Base-by-base conservation (phyloP, 2,329 filamentous ascomycete species). In the Chaetomium sp. region DNA sequence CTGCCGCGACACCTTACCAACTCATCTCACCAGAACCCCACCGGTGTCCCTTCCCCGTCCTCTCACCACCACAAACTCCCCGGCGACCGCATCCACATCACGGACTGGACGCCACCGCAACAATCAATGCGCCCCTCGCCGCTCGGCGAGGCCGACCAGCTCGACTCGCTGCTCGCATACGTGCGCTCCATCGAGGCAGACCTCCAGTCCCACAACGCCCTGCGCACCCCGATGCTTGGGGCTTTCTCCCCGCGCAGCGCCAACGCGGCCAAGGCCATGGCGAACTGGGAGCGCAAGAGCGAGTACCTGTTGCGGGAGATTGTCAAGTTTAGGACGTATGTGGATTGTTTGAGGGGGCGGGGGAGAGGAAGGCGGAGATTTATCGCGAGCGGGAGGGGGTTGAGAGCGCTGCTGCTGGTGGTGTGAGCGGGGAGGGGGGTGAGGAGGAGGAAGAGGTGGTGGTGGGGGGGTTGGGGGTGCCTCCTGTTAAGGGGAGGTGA, bases 201-300 rank as follows among this genome's bases (percentile, higher is more conserved):
- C 72, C 81, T 98, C 57, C 85, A 92, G 74, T 84, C 85, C 67
- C 95, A 99, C 78, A 97, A 98, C 73, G 90, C 93, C 74, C 82
- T 98, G 69, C 88, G 95, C 70, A 87, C 87, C 64, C 89, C 92
- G 2, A 95, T 98, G 90, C 84, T 93, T 62, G 83, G 97, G 62
- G 93, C 95, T 9, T 98, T 96, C 75, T 93, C 92, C 16, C 90
- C 92, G 3, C 87, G 93, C 33, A 90, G 94, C 67, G 84, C 87
- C 45, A 98, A 98, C 73, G 86, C 89, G 19, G 82, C 81, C 67
- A 93, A 90, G 77, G 92, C 94, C 19, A 94, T 98, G 90, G 84
- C 89, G 23, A 99, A 99, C 77, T 99, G 95, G 94, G 93, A 99
- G 81, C 88, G 90, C 74, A 98, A 98, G 80, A 96, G 92, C 63